Percentiles rank a stretch among this genome's conserved stretches.
Conservation (phyloP, 169 alveolate genomes). For the Blepharisma undulans region DNA sequence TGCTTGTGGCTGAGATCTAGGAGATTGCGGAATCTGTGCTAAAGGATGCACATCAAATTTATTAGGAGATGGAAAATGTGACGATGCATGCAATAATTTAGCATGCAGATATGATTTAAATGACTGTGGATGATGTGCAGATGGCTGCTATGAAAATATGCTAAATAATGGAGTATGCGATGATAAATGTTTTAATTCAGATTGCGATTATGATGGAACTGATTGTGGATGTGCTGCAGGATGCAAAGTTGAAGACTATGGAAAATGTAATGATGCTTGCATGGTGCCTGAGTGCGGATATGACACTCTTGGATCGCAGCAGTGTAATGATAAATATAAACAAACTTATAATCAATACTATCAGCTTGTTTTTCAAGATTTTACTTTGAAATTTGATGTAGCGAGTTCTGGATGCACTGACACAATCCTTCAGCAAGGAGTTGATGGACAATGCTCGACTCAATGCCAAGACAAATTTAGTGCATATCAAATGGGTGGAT, state of each 20-base stretch:
- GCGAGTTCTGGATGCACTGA: background rate
- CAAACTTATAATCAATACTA: background rate
- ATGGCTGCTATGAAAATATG: background rate
- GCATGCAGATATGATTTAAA: constrained; percentile 12
- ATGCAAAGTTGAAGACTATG: background rate
- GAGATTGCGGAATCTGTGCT: constrained; percentile 35
- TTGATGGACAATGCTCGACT: background rate
- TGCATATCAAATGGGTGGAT: background rate
- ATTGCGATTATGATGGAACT: background rate
- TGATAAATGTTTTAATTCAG: background rate
- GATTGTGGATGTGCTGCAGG: constrained; percentile 3
- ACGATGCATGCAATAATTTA: background rate
- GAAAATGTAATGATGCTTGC: background rate
- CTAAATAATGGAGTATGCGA: background rate
- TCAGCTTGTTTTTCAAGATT: background rate
- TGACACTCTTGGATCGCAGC: background rate
- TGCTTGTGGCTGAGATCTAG: constrained; percentile 33
- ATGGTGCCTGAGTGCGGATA: background rate
- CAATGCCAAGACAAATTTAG: background rate
- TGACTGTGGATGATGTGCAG: constrained; percentile 33
- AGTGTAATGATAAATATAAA: background rate
- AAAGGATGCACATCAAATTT: background rate
- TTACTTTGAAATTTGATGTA: background rate
- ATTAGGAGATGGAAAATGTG: background rate
- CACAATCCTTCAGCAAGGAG: background rate